phyloP scores from a whole-genome alignment of 2,329 filamentous ascomycete genomes.

The Monilinia laxa region DNA sequence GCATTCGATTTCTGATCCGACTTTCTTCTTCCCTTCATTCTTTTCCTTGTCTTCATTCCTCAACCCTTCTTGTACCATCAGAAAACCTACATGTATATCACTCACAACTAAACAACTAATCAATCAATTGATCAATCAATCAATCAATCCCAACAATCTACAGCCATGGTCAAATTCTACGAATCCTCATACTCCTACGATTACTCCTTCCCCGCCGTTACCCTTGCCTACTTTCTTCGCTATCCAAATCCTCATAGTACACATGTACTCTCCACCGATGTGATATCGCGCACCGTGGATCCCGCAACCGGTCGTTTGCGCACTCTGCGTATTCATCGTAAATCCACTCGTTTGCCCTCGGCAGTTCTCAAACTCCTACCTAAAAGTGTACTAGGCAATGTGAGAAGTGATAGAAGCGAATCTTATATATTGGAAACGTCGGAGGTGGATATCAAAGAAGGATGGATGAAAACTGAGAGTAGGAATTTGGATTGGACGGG shows the following conservation, averaged over 20 bases:
- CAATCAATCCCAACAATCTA: background rate
- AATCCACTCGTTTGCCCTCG: conserved; percentile 74
- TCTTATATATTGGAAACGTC: conserved; percentile 80
- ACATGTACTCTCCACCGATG: conserved; percentile 81
- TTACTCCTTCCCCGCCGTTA: conserved; percentile 81
- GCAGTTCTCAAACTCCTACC: conserved; percentile 76
- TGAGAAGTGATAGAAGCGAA: conserved; percentile 63
- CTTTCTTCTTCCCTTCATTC: conserved; percentile 4
- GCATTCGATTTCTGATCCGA: conserved; percentile 9
- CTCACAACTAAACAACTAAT: conserved; percentile 1
- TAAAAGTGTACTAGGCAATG: conserved; percentile 51
- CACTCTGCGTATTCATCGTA: conserved; percentile 77
- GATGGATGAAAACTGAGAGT: conserved; percentile 81
- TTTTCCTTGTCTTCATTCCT: background rate
- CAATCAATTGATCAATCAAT: conserved; percentile 7
- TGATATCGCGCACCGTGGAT: conserved; percentile 73
- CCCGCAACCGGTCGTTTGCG: conserved; percentile 70
- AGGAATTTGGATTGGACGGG: conserved; percentile 81
- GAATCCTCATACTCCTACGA: conserved; percentile 68
- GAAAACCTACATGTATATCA: conserved; percentile 13
- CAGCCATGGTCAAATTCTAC: conserved; percentile 42
- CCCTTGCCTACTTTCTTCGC: conserved; percentile 84
- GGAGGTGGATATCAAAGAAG: conserved; percentile 74
- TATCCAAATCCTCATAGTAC: conserved; percentile 84
- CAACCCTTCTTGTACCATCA: conserved; percentile 10